Base-by-base conservation (phyloP, 75 land plant genomes). In the Cunninghamia lanceolata region DNA sequence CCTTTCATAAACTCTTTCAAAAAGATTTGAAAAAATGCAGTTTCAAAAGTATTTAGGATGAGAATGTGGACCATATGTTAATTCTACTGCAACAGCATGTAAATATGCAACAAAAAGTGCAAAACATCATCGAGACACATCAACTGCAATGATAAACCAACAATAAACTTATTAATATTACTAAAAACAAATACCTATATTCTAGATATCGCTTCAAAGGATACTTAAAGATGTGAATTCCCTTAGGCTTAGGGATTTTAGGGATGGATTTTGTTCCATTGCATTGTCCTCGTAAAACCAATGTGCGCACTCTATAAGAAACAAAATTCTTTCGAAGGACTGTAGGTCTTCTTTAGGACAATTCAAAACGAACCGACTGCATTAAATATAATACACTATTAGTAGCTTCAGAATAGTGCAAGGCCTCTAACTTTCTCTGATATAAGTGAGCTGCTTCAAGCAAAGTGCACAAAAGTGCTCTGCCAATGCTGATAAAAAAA, bases 211-310 rank as follows among this genome's bases (percentile, higher is more conserved):
- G 17, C 35, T 28, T 80, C 50, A 80, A 80, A 80, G 87, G 95
- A 92, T 97, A 97, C 99, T 85, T 46, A 98, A 90, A 66, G 97
- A 92, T 36, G 99, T 96, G 82, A 98, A 98, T 82, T 98, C 99
- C 43, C 93, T 93, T n/a, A 95, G 85, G 54, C 89, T 90, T 15
- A 98, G 91, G 3, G 99, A 96, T 88, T 96, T 98, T 85, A 98
- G 85, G 17, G 93, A 90, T 32, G 94, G 89, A 87, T 95, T 91
- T 83, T 96, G 98, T 89, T 98, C 99, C 84, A 97, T 96, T 9
- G 99, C 86, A 75, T 96, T 96, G 88, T 98, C 99, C 86, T 98
- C 99, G 82, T 98, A 98, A 78, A 96, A 98, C 99, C 99, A 98
- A 84, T 98, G 99, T 10, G 99, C 99, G 89, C 96, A 95, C 90